Evolutionary conservation across 345 rosid genomes (phyloP).

Genomic region (Euphorbia lathyris): DNA sequence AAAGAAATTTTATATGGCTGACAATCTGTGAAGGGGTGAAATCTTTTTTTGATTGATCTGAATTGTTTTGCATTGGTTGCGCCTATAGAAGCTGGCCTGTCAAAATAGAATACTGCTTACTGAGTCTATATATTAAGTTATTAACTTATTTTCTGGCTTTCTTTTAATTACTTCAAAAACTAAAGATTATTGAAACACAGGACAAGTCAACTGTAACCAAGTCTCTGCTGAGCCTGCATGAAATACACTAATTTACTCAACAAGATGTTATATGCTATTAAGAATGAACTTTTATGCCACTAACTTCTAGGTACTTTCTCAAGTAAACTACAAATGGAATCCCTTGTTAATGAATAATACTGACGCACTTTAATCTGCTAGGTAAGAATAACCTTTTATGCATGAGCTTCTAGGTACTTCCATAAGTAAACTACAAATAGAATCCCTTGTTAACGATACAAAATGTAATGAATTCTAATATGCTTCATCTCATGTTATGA

Average conservation of each 20-base stretch:
- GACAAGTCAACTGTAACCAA: no score
- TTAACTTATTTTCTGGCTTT: background rate
- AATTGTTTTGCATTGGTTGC: background rate
- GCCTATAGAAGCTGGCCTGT: background rate
- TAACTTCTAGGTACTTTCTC: background rate
- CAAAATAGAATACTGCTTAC: background rate
- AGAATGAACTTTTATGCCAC: background rate
- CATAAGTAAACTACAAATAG: background rate
- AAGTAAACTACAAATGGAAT: background rate
- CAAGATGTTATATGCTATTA: background rate
- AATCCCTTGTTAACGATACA: background rate
- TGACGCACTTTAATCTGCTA: no score
- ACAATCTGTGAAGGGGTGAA: background rate
- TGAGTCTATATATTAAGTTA: background rate
- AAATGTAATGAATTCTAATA: background rate
- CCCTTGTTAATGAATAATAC: background rate
- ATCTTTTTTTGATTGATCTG: background rate
- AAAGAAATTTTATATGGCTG: background rate
- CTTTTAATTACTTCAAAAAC: background rate
- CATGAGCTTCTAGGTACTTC: background rate
- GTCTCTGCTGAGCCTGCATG: no score
- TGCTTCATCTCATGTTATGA: background rate
- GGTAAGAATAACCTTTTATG: background rate
- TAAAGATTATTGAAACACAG: background rate
- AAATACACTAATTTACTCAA: background rate